Conservation (phyloP, 2,329 filamentous ascomycete species). For the Colletotrichum tanaceti region DNA sequence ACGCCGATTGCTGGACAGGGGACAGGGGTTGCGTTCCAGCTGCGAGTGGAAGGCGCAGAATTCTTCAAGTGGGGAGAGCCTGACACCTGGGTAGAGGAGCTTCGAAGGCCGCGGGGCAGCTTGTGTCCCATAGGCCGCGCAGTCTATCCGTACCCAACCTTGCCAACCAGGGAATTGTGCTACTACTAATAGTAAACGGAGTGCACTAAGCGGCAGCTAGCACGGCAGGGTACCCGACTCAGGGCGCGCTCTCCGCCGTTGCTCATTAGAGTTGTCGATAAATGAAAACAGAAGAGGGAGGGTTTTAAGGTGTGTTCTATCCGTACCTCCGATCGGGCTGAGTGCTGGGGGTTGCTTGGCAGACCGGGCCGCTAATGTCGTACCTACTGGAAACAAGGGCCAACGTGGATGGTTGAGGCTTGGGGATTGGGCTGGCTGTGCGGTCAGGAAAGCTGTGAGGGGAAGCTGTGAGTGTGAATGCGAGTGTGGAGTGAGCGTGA, state of each 20-base stretch:
- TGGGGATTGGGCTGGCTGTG: neutral
- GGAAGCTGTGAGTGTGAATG: too few relatives aligned
- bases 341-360: neutral
- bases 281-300: neutral
- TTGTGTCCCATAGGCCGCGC: neutral
- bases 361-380: neutral
- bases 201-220: too few relatives aligned
- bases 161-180: neutral
- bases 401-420: conserved; percentile 6
- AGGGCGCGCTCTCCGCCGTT: neutral
- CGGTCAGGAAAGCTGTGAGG: conserved; percentile 1
- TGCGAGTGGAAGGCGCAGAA: conserved; percentile 32
- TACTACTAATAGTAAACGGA: too few relatives aligned
- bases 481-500: too few relatives aligned
- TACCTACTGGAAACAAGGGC: neutral
- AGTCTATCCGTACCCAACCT: too few relatives aligned
- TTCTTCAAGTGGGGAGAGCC: conserved; percentile 4
- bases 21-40: conserved; percentile 22
- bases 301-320: neutral
- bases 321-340: neutral
- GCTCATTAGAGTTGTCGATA: neutral
- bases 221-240: neutral
- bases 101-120: neutral
- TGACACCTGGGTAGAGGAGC: too few relatives aligned
- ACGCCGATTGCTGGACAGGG: conserved; percentile 28